Base-by-base conservation (phyloP, 768 basidiomycete species). In the Hygrocybe coccinea region DNA sequence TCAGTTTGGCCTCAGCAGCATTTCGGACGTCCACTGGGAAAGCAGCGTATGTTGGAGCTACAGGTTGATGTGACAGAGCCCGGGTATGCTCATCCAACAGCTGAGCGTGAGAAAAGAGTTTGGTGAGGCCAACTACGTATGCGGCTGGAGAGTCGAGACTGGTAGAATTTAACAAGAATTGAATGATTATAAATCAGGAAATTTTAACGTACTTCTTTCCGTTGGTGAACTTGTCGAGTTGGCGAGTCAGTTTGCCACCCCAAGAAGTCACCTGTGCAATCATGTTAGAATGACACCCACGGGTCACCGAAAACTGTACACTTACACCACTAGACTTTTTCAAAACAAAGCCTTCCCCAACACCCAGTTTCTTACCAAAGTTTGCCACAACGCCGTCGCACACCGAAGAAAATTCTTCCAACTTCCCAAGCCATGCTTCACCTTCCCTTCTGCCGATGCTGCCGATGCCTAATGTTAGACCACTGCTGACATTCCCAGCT, bases 91-190 rank as follows among this genome's bases (percentile, higher is more conserved):
- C 89, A 63, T 93, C 91, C 39, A 95, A 79, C n/a, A 90, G 74
- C 62, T 93, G 91, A 11, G 81, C 82, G 60, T 85, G 81, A 29
- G 71, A 69, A 65, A 94, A 93, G 33, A 95, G 79, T 65, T 77
- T 82, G 55, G 81, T 79, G 49, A 95, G 77, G 39, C 84, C 87
- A 58, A 85, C 77, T 51, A 92, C 88, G 65, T 95, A 95, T 3
- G 81, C 79, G 1, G 87, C 84, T 8, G 93, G 92, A 15, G 93
- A 94, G 69, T 95, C 92, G 49, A 94, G 80, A 66, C 91, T 95
- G 64, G 10, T 8, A 3, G 4, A 29, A 54, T 50, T 58, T 24
- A 43, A 52, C 55, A 60, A 33, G 61, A 54, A 54, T 62, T 45
- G 67, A 59, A 38, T 52, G 59, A 21, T 44, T 53, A 33, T 52